A percentile compares a stretch with the other conserved stretches of the same genome.
Conservation (phyloP, 768 basidiomycete genomes). For the Mycena venus region DNA sequence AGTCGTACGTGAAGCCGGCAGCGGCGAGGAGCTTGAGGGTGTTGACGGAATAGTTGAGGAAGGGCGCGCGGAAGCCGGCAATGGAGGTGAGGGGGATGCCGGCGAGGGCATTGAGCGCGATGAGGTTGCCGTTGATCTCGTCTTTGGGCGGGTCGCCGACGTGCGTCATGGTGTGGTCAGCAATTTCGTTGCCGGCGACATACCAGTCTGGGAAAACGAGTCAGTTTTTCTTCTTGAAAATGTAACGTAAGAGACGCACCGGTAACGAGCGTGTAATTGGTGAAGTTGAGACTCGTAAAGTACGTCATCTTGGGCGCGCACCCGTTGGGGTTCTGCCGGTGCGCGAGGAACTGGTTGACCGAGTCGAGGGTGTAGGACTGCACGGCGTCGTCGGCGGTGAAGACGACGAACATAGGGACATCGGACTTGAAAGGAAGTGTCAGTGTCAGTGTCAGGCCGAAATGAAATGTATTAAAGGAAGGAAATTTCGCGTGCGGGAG, state of each 20-base stretch:
- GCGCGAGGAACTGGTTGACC: conserved; percentile 81
- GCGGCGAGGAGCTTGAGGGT: conserved; percentile 70
- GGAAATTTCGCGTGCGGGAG: too few relatives aligned
- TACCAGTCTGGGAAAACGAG: conserved; percentile 81
- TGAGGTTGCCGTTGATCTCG: conserved; percentile 84
- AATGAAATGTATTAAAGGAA: too few relatives aligned
- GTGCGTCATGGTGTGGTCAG: conserved; percentile 90
- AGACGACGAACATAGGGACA: conserved; percentile 61
- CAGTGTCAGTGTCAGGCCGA: background rate
- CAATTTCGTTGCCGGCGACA: conserved; percentile 88
- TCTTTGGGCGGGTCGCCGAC: conserved; percentile 71
- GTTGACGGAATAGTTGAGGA: conserved; percentile 73
- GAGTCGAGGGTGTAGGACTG: conserved; percentile 83
- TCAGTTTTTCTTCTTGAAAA: too few relatives aligned
- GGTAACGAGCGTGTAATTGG: conserved; percentile 82
- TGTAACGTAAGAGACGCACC: too few relatives aligned
- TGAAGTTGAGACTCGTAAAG: conserved; percentile 78
- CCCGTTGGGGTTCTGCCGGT: conserved; percentile 83
- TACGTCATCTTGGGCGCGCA: conserved; percentile 84
- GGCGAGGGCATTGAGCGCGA: conserved; percentile 82
- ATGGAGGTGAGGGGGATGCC: conserved; percentile 79
- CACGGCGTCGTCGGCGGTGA: conserved; percentile 71
- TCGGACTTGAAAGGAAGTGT: conserved; percentile 43
- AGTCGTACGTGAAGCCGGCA: conserved; percentile 81
- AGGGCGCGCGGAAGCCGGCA: conserved; percentile 84